Base-by-base conservation (phyloP, 192 early-diverging fungal species). In the Thamnidium elegans region DNA sequence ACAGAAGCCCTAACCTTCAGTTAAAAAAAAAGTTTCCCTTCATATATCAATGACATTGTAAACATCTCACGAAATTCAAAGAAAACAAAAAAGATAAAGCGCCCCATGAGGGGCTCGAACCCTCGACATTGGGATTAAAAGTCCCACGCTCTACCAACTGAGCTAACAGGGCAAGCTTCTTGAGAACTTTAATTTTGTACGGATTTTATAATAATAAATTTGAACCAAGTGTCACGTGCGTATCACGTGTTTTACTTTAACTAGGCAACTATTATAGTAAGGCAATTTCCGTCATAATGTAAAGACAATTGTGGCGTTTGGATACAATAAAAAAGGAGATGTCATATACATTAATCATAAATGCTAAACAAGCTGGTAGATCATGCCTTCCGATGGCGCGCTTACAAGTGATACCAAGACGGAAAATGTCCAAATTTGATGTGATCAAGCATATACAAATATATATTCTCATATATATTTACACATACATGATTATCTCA, bases 261-360 rank as follows among this genome's bases (percentile, higher is more conserved):
- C n/a, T n/a, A n/a, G n/a, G n/a, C n/a, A n/a, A n/a, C n/a, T n/a
- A n/a, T n/a, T n/a, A n/a, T 0, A 61, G 58, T 10, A 26, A 47
- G 30, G 58, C 45, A 61, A 61, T 61, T 30, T 61, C 30, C 45
- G 30, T 61, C 58, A 61, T 48, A 21, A 43, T 48, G 43, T 46
- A 61, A 47, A 61, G 45, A 46, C 15, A 1, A 26, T 48, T 14
- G 14, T 61, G 26, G 44, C 26, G 58, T 47, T 48, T 61, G 0
- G 58, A 61, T 61, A 61, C 58, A 61, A 61, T 46, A n/a, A 61
- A 61, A 47, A 61, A 61, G 11, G 58, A 48, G 20, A 61, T 61
- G 7, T 0, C 3, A n/a, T 61, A 61, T 31, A 19, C 42, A 48
- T 61, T 61, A n/a, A 61, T 47, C 45, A 61, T 61, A 1, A 61